Conservation (phyloP, 495 filamentous ascomycete genomes). For the Neurospora africana region DNA sequence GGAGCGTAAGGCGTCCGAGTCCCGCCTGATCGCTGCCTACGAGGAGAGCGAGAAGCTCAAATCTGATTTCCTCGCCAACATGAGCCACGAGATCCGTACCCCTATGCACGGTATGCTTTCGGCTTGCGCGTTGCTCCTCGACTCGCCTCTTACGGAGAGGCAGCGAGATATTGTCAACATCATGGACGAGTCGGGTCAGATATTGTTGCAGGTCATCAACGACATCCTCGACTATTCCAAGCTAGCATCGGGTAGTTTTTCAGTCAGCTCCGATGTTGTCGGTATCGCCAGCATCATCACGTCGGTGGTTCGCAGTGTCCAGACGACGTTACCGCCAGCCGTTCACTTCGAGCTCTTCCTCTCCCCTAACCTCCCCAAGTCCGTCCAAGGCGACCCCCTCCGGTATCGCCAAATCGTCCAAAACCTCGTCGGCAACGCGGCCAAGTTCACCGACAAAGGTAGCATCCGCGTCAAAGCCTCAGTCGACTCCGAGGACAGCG, state of each 20-base stretch:
- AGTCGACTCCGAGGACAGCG: conserved; percentile 28
- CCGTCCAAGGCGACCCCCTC: conserved; percentile 35
- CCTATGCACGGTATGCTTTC: conserved; percentile 45
- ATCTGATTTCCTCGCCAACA: conserved; percentile 57
- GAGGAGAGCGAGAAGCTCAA: conserved; percentile 57
- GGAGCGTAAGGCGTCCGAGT: conserved; percentile 49
- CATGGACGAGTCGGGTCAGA: conserved; percentile 38
- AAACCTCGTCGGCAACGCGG: conserved; percentile 38
- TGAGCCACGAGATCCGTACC: conserved; percentile 43
- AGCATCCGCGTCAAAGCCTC: conserved; percentile 25
- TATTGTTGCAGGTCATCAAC: conserved; percentile 41
- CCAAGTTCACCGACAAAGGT: conserved; percentile 40
- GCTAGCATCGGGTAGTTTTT: conserved; percentile 34
- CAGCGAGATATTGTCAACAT: conserved; percentile 37
- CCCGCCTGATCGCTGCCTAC: conserved; percentile 48
- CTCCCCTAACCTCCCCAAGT: conserved; percentile 29
- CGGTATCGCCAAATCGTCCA: conserved; percentile 39
- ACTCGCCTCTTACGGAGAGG: conserved; percentile 25
- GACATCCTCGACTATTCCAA: conserved; percentile 45
- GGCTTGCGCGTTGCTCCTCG: conserved; percentile 33
- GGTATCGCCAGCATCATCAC: conserved; percentile 36
- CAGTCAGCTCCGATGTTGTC: conserved; percentile 33
- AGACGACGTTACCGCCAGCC: conserved; percentile 22
- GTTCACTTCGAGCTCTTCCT: conserved; percentile 28
- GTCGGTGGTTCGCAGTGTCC: conserved; percentile 41